Conservation (phyloP, 2,329 filamentous ascomycete species). For the Talaromyces marneffei region DNA sequence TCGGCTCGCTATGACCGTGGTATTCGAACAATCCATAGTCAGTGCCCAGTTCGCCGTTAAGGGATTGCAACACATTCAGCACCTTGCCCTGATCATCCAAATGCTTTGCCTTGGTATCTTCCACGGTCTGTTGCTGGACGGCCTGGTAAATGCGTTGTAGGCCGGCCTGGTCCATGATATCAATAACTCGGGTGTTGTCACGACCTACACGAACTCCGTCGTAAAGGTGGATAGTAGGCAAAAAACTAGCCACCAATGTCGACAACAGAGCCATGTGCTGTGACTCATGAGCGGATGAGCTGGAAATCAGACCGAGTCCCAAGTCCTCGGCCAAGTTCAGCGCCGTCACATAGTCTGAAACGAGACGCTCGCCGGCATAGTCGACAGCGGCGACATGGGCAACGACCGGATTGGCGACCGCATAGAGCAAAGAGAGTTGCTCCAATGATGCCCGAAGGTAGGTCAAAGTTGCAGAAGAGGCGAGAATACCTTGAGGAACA, state of each 20-base stretch:
- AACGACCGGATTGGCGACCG: slow-evolving; percentile 85
- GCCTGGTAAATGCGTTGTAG: slow-evolving; percentile 64
- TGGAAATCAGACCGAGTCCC: slow-evolving; percentile 78
- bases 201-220: slow-evolving; percentile 78
- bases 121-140: slow-evolving; percentile 54
- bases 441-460: slow-evolving; percentile 79
- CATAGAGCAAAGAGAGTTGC: slow-evolving; percentile 85
- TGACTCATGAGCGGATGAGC: slow-evolving; percentile 78
- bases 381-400: slow-evolving; percentile 89
- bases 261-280: slow-evolving; percentile 94
- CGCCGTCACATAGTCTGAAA: slow-evolving; percentile 79
- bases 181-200: slow-evolving; percentile 75
- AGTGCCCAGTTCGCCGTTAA: slow-evolving; percentile 90
- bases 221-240: slow-evolving; percentile 83
- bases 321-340: slow-evolving; percentile 82
- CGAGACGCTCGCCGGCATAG: slow-evolving; percentile 67
- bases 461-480: slow-evolving; percentile 73
- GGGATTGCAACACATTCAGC: slow-evolving; percentile 62
- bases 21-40: slow-evolving; percentile 94
- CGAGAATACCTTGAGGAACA: slow-evolving; percentile 84
- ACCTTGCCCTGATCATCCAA: slow-evolving; percentile 66
- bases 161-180: slow-evolving; percentile 67
- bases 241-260: slow-evolving; percentile 68
- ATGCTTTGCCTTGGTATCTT: slow-evolving; percentile 61
- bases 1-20: slow-evolving; percentile 71